A percentile compares a stretch with the other conserved stretches of the same genome.
Conservation (phyloP, 2,329 filamentous ascomycete species). For the Aspergillus phoenicis region DNA sequence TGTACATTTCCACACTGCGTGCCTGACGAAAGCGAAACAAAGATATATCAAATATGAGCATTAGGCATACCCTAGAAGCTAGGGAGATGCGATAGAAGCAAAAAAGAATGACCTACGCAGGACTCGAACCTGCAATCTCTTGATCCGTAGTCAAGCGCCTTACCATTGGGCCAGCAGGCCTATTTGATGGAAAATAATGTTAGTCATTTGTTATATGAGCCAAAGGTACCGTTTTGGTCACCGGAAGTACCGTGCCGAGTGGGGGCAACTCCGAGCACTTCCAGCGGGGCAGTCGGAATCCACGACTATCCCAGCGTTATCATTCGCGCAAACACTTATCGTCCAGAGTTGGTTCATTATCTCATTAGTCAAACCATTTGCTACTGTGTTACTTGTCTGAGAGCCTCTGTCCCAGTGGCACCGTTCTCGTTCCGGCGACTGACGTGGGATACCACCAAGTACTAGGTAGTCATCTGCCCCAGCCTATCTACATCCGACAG, state of each 20-base stretch:
- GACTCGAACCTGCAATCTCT: slow-evolving; percentile 54
- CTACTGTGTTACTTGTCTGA: background rate
- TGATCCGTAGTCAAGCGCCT: slow-evolving; percentile 37
- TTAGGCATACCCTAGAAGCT: background rate
- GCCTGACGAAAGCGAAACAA: background rate
- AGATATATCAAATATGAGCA: background rate
- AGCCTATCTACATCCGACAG: background rate
- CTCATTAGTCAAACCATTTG: slow-evolving; percentile 1
- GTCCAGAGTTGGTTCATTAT: background rate
- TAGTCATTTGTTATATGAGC: fast-evolving
- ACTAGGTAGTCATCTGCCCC: slow-evolving; percentile 1
- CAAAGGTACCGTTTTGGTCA: background rate
- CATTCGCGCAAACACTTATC: slow-evolving; percentile 7
- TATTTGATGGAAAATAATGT: slow-evolving; percentile 15
- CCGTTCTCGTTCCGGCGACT: slow-evolving; percentile 7
- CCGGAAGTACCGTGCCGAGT: slow-evolving; percentile 31
- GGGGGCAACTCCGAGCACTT: slow-evolving; percentile 4
- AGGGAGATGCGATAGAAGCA: slow-evolving; percentile 22
- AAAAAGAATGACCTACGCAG: slow-evolving; percentile 37
- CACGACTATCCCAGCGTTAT: background rate
- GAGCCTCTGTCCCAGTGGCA: slow-evolving; percentile 5
- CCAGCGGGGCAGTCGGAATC: slow-evolving; percentile 13
- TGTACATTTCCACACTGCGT: background rate
- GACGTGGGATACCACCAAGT: background rate
- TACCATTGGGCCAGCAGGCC: slow-evolving; percentile 28